These are phyloP conservation scores for Earliella scabrosa DNA, from an alignment of 1,284 basidiomycete genomes.

Conservation along the genomic window DNA sequence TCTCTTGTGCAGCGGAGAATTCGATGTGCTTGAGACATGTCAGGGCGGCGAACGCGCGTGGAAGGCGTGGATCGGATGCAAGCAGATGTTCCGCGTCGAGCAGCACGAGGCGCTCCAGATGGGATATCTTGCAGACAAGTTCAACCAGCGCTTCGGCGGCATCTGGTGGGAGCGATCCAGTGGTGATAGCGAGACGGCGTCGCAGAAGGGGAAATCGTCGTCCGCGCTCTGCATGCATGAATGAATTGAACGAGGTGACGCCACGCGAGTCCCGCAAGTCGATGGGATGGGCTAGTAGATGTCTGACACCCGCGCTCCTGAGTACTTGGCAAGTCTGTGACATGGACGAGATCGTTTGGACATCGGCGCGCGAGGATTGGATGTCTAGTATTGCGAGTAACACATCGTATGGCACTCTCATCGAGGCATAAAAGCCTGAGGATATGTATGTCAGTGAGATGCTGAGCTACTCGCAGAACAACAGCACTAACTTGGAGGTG, in stretches of 20 bases:
- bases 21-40: conserved; percentile 12
- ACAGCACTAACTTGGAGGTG: too few relatives aligned
- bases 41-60: conserved; percentile 6
- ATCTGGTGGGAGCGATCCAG: not conserved
- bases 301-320: not conserved
- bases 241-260: conserved; percentile 1
- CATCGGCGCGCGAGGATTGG: not conserved
- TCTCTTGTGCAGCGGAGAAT: conserved; percentile 2
- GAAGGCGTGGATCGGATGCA: conserved; percentile 7
- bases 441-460: too few relatives aligned
- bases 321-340: conserved; percentile 1
- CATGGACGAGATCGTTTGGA: conserved; percentile 2
- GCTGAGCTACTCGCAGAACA: too few relatives aligned
- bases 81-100: conserved; percentile 5
- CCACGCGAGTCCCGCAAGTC: not conserved
- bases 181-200: not conserved
- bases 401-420: not conserved
- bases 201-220: conserved; percentile 8
- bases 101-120: conserved; percentile 2
- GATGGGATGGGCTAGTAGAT: not conserved
- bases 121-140: not conserved
- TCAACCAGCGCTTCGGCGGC: conserved; percentile 1
- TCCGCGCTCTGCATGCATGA: conserved; percentile 1
- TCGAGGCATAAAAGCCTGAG: too few relatives aligned
- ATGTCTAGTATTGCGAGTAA: not conserved